These are phyloP conservation scores for Pleurotus giganteus DNA, from an alignment of 768 basidiomycete species.

Conservation along the genomic window DNA sequence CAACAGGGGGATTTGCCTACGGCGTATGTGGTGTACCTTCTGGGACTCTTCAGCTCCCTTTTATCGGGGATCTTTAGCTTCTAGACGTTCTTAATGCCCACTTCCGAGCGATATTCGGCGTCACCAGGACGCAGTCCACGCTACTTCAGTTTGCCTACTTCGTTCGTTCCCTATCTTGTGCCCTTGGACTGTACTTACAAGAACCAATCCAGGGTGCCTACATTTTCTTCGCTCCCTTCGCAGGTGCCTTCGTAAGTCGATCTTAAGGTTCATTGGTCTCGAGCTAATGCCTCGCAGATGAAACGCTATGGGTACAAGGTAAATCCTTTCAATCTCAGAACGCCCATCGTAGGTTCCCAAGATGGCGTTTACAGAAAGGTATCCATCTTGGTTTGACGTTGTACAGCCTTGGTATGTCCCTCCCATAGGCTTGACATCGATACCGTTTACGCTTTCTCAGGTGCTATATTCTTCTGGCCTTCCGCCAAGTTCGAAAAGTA, in stretches of 20 bases:
- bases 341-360: background rate
- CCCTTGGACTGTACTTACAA: background rate
- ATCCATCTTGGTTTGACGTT: conserved; percentile 60
- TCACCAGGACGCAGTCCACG: conserved; percentile 69
- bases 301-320: conserved; percentile 66
- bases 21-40: conserved; percentile 40
- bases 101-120: conserved; percentile 68
- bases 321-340: background rate
- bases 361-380: conserved; percentile 41
- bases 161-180: background rate
- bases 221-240: conserved; percentile 56
- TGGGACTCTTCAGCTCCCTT: conserved; percentile 17
- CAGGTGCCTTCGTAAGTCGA: conserved; percentile 51
- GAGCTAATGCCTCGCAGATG: conserved; percentile 39
- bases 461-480: conserved; percentile 80
- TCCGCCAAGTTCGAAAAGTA: conserved; percentile 66
- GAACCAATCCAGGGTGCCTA: conserved; percentile 45
- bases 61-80: conserved; percentile 34
- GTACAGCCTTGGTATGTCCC: conserved; percentile 49
- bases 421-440: background rate
- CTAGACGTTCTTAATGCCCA: conserved; percentile 71
- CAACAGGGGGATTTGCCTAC: conserved; percentile 65
- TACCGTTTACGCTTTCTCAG: conserved; percentile 24
- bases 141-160: conserved; percentile 75
- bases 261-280: background rate